Base-by-base conservation (phyloP, 176 grass and related monocot species). In the Raddia guianensis region DNA sequence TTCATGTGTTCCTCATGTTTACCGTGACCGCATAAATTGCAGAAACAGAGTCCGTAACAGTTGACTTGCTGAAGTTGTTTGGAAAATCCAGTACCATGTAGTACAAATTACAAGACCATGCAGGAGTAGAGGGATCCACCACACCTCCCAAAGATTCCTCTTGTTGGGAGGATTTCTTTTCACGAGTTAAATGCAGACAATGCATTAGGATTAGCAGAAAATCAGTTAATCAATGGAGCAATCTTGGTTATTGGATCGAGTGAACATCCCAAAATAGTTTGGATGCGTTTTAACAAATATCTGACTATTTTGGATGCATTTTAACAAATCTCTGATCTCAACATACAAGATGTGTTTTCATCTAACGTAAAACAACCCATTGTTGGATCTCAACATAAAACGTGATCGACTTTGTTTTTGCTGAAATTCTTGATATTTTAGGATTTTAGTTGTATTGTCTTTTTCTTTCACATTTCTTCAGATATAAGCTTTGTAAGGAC, bases 101-200 rank as follows among this genome's bases (percentile, higher is more conserved):
- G 68, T 73, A 55, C 75, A 71, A 76, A 43, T 68, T 73, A 66
- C 20, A 12, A 63, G 64, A 69, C 40, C 3, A 50, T 52, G 47
- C 34, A 47, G 49, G 43, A 80, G 62, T 5, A 40, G 37, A 40
- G 37, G 37, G 37, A 40, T 40, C 37, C 37, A 40, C 37, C 37
- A 40, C 37, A 40, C 37, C 37, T 89, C 56, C 70, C 78, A 90
- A 92, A 90, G 84, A 92, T 91, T 90, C 89, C 80, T 45, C 62
- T 63, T 76, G 78, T 15, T 27, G 60, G 33, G 11, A 68, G 57
- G 13, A 59, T 62, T 59, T 51, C 52, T 42, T 59, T 40, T 86
- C 65, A 68, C 69, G 14, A 37, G 48, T 18, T 48, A 72, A 53
- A 5, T 67, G 50, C 27, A 27, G 27, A 79, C 16, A 43, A 14